Evolutionary conservation across 176 grass and related monocot species (phyloP), one percentile per base, ranked within the genome.

Genomic region (Rhynchospora breviuscula): DNA sequence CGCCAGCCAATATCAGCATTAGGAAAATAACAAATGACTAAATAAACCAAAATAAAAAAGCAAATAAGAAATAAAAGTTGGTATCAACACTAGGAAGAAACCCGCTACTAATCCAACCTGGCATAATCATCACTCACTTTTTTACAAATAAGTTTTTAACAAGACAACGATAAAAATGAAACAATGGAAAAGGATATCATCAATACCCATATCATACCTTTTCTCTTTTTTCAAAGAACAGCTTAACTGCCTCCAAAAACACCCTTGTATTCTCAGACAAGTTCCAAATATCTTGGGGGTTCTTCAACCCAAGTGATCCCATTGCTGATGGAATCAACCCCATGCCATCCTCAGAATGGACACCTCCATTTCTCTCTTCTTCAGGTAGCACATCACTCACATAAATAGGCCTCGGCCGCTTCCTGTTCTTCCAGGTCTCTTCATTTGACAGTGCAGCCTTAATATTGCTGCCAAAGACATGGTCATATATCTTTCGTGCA

Each of bases 381-480:
- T 91, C 89, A 47, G 82, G 83, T 60, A 99, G 85, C 25, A 84
- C 63, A 47, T 94, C 91, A 79, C 35, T 89, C 40, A 92, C 51
- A 63, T 93, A 99, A 84, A 93, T 73, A 9, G 97, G 97, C 78
- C 67, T 70, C 13, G 97, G 97, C 79, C 77, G 83, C 66, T 15
- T 91, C 52, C 93, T 87, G 64, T 92, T 99, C 84, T 96, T 99
- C 97, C 97, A 99, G 43, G 93, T 95, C 90, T 94, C 91, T 84
- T 92, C 86, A 65, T 99, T 99, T n/a, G 86, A 81, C 62, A 96
- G 84, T 61, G 93, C 93, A 84, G 62, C 71, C 86, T 92, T 87
- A 10, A 99, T 96, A 63, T 99, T 99, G 87, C 87, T 87, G 69
- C 97, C 97, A 85, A 99, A 99, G 44, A 99, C 91, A 81, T 99